Conservation (phyloP, 495 filamentous ascomycete species). For the Parachaetomium inaequale region DNA sequence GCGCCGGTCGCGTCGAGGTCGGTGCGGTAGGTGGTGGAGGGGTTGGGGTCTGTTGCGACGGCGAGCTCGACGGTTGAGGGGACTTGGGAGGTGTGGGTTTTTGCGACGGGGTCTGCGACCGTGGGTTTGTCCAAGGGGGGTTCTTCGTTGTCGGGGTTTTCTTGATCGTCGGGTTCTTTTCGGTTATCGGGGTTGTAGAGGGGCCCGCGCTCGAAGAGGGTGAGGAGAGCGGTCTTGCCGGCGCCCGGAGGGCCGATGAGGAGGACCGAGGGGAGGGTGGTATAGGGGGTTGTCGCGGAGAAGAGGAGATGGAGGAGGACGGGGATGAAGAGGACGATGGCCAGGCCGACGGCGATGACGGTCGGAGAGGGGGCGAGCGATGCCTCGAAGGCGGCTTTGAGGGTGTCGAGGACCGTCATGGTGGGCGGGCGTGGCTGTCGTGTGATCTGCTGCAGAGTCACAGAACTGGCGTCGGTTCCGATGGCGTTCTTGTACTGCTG, state of each 20-base stretch:
- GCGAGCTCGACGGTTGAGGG: conserved; percentile 68
- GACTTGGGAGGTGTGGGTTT: conserved; percentile 70
- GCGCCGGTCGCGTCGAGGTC: conserved; percentile 50
- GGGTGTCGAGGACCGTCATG: conserved; percentile 21
- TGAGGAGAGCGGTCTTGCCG: conserved; percentile 85
- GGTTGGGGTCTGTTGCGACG: conserved; percentile 57
- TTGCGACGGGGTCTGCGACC: conserved; percentile 13
- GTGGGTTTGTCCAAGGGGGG: conserved; percentile 4
- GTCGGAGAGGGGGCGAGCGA: conserved; percentile 50
- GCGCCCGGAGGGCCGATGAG: conserved; percentile 78
- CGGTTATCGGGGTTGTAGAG: conserved; percentile 3
- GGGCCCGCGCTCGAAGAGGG: conserved; percentile 54
- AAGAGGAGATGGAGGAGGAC: conserved; percentile 74
- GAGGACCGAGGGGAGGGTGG: conserved; percentile 73
- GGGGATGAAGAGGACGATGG: conserved; percentile 70
- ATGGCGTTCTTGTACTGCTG: conserved; percentile 4
- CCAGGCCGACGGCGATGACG: conserved; percentile 59
- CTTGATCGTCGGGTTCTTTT: too few relatives aligned
- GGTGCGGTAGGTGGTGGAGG: conserved; percentile 57
- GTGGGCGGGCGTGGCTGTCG: conserved; percentile 1
- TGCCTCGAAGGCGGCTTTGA: conserved; percentile 40
- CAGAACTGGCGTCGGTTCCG: not conserved
- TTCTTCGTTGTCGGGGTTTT: too few relatives aligned
- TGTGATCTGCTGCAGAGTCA: not conserved
- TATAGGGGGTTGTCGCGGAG: conserved; percentile 60